Base-by-base conservation (phyloP, 768 basidiomycete species). In the Russula sp. region DNA sequence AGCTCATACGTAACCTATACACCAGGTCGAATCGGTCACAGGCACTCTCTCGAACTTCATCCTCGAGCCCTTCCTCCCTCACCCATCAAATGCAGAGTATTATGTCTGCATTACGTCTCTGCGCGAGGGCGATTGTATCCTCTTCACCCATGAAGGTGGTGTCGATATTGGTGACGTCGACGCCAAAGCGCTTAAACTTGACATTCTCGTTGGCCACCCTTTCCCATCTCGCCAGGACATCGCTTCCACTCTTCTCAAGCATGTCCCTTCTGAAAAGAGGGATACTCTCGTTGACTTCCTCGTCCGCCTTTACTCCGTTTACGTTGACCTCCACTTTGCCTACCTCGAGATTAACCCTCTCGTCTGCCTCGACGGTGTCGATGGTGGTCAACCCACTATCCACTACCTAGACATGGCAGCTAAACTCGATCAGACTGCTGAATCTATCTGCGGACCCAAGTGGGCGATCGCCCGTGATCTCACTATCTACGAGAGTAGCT, bases 291-390 rank as follows among this genome's bases (percentile, higher is more conserved):
- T 90, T 70, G 95, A 98, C 79, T 99, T 98, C 79, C 81, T 99
- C 72, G 81, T 89, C 75, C 85, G 95, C 64, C 86, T 98, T 34
- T 98, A 99, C 84, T 87, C 88, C 66, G 94, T 98, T 71, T 98
- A 98, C 75, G 95, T 94, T 69, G 94, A 99, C 75, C 89, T 98
- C 57, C 97, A 99, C 82, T 99, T 98, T 73, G 94, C 97, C 22
- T 98, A 99, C 80, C 92, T 99, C 72, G 96, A 98, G 78, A 99
- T 99, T 77, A 99, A 98, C 83, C 97, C 97, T 48, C 85, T 99
- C 59, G 88, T 98, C 72, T 90, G 92, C 73, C 86, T 98, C 70
- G 94, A 97, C 73, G 86, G 82, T 61, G 86, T 83, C 67, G 78
- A 80, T 68, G 81, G 82, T 69, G 84, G 83, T 63, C 78, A 86